Percentiles rank a stretch among this genome's conserved stretches.
phyloP scores from a whole-genome alignment of 768 basidiomycete species.

The Holtermannia corniformis region DNA sequence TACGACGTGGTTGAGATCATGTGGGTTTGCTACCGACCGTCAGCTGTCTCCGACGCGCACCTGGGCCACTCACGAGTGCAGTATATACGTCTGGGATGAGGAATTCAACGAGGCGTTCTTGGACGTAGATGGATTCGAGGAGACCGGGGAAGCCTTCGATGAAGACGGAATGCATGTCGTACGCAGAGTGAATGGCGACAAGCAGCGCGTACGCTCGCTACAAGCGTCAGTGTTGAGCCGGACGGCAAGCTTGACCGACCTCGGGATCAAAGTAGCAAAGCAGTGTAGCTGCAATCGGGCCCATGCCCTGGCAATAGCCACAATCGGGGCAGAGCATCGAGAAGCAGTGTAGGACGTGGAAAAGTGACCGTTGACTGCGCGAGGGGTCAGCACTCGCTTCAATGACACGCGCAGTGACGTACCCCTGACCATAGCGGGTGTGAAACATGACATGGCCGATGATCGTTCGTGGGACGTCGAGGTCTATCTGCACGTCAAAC shows the following conservation, averaged over 20 bases:
- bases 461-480: constrained; percentile 94
- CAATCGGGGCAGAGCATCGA: constrained; percentile 74
- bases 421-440: constrained; percentile 94
- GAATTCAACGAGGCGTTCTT: constrained; percentile 75
- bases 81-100: constrained; percentile 83
- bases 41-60: background rate
- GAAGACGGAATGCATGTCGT: constrained; percentile 79
- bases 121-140: constrained; percentile 89
- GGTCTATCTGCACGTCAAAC: constrained; percentile 94
- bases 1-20: constrained; percentile 89
- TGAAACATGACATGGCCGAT: constrained; percentile 88
- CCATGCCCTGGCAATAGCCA: constrained; percentile 99
- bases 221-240: background rate
- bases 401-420: constrained; percentile 36
- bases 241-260: constrained; percentile 27
- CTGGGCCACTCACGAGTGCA: constrained; percentile 52
- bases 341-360: constrained; percentile 87
- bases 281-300: constrained; percentile 87
- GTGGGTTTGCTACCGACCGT: constrained; percentile 53
- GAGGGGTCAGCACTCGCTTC: background rate
- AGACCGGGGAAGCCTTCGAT: constrained; percentile 91
- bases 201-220: constrained; percentile 69
- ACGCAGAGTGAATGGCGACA: constrained; percentile 79
- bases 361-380: constrained; percentile 78
- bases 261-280: constrained; percentile 89